Evolutionary conservation across 2,329 filamentous ascomycete species (phyloP).

Genomic region (Colletotrichum lupini): DNA sequence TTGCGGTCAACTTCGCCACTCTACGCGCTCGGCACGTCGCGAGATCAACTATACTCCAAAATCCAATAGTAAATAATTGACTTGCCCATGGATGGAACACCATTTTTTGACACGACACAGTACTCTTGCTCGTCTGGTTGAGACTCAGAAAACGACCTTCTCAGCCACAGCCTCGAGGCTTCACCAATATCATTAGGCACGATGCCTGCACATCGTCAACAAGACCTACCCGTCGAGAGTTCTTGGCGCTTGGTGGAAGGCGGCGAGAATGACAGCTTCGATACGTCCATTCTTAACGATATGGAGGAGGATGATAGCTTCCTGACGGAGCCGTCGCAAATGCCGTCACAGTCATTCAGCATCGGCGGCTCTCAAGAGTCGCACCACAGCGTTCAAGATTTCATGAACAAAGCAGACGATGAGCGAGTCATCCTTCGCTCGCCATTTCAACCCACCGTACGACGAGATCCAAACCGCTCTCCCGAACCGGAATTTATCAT

Average conservation of each 20-base stretch:
- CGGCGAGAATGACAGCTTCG: conserved; percentile 69
- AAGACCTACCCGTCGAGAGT: conserved; percentile 57
- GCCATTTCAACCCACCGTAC: conserved; percentile 65
- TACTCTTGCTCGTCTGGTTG: not conserved
- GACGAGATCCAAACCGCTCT: conserved; percentile 46
- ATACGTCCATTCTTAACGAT: conserved; percentile 63
- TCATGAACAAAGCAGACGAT: conserved; percentile 64
- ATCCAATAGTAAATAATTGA: not conserved
- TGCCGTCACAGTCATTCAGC: conserved; percentile 54
- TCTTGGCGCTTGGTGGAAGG: conserved; percentile 72
- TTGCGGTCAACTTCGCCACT: conserved; percentile 22
- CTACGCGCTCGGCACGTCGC: conserved; percentile 21
- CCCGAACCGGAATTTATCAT: conserved; percentile 65
- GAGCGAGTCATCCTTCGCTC: conserved; percentile 65
- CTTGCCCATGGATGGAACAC: not conserved
- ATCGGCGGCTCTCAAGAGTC: conserved; percentile 61
- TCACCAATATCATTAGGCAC: not conserved
- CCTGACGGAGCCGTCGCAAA: conserved; percentile 59
- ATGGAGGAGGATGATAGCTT: conserved; percentile 53
- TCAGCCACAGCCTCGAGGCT: not conserved
- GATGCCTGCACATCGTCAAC: conserved; percentile 36
- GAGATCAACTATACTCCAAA: not conserved
- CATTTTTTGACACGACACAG: not conserved
- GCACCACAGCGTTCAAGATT: conserved; percentile 61
- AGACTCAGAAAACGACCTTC: not conserved